These are phyloP conservation scores for Eragrostis nindensis DNA, from an alignment of 176 grass and related monocot genomes.

Conservation along the genomic window DNA sequence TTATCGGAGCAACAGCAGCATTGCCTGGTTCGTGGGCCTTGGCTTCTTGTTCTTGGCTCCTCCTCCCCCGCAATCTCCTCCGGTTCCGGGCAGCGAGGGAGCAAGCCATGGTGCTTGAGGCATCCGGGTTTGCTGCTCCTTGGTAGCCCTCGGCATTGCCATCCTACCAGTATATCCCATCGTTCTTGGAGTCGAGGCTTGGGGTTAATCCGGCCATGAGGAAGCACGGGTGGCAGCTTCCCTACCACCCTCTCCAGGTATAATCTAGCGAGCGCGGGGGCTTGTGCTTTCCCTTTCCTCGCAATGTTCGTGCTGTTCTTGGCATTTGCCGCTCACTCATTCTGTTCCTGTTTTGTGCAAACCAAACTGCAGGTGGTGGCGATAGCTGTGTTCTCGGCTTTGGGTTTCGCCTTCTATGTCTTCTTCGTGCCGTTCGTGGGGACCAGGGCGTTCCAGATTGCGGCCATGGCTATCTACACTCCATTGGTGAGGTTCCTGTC, in stretches of 20 bases:
- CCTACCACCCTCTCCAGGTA: slow-evolving; percentile 96
- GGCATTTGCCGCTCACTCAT: not conserved
- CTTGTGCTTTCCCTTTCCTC: not conserved
- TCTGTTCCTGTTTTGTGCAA: slow-evolving; percentile 2
- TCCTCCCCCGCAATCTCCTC: not conserved
- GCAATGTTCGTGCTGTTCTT: slow-evolving; percentile 16
- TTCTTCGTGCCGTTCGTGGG: slow-evolving; percentile 95
- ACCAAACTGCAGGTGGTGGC: slow-evolving; percentile 71
- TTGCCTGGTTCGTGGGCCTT: slow-evolving; percentile 27
- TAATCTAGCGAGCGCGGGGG: not conserved
- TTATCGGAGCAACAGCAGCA: slow-evolving; percentile 12
- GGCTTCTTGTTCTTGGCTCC: slow-evolving; percentile 13
- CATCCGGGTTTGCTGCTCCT: not conserved
- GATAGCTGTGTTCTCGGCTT: slow-evolving; percentile 88
- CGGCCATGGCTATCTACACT: slow-evolving; percentile 80
- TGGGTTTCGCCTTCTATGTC: slow-evolving; percentile 97
- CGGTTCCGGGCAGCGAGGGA: slow-evolving; percentile 10
- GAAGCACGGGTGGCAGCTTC: slow-evolving; percentile 98
- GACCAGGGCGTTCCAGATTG: slow-evolving; percentile 61
- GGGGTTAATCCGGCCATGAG: slow-evolving; percentile 62
- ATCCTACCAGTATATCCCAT: not conserved
- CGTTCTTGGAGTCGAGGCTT: not conserved
- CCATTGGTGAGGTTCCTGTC: slow-evolving; percentile 62
- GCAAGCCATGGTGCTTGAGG: slow-evolving; percentile 18
- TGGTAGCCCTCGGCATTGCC: slow-evolving; percentile 23